Evolutionary conservation across 192 early-diverging fungal species (phyloP).

Genomic region (Umbelopsis ramanniana): DNA sequence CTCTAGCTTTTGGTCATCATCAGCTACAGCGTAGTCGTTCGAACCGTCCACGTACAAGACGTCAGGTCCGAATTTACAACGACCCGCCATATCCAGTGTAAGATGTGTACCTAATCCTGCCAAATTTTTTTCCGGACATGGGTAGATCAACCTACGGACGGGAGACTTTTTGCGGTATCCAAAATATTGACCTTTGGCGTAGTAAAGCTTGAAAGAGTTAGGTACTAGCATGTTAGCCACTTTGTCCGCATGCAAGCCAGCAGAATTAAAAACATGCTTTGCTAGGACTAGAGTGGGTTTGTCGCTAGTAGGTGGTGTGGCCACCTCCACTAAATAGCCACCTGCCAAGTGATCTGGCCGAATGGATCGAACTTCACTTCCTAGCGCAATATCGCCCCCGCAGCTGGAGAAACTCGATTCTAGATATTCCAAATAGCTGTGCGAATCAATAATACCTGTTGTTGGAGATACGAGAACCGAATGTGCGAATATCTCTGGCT

Average conservation of each 20-base stretch:
- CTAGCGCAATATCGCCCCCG: constrained; percentile 60
- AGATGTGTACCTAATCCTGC: constrained; percentile 78
- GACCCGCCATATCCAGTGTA: constrained; percentile 77
- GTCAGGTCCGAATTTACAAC: constrained; percentile 83
- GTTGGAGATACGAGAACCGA: constrained; percentile 68
- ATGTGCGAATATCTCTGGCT: constrained; percentile 64
- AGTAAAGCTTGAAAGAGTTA: constrained; percentile 61
- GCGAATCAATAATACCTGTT: constrained; percentile 85
- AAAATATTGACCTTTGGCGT: constrained; percentile 85
- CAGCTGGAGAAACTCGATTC: constrained; percentile 48
- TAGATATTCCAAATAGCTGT: constrained; percentile 68
- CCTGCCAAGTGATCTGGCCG: neutral
- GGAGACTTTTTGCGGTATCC: constrained; percentile 46
- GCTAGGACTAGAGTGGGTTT: constrained; percentile 57
- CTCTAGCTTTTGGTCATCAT: constrained; percentile 42
- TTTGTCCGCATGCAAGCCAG: constrained; percentile 73
- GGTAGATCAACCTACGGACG: constrained; percentile 76
- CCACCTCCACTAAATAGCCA: constrained; percentile 56
- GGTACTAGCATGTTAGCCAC: constrained; percentile 53
- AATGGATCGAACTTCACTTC: constrained; percentile 54
- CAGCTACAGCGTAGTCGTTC: constrained; percentile 60
- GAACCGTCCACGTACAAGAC: constrained; percentile 59
- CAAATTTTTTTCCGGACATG: constrained; percentile 75
- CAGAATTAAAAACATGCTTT: constrained; percentile 73
- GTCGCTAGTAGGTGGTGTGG: constrained; percentile 46